Evolutionary conservation across 306 rosid species (phyloP).

Genomic region (Cucumis cinereus): DNA sequence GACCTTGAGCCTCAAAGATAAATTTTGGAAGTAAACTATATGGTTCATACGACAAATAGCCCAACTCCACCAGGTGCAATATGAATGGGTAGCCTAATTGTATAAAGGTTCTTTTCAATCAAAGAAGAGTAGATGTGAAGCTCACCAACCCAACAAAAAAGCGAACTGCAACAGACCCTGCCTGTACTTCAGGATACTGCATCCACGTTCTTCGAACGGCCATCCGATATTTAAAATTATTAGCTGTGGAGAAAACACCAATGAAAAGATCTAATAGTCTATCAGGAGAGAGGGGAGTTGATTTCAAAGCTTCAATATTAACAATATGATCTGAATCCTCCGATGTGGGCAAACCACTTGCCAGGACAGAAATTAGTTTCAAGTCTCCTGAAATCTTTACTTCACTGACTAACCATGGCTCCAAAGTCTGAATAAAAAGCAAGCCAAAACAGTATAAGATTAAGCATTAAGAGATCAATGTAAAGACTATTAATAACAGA

Average conservation of each 20-base stretch:
- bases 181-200: slow-evolving; percentile 76
- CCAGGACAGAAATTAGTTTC: slow-evolving; percentile 71
- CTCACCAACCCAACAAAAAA: slow-evolving; percentile 99
- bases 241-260: slow-evolving; percentile 96
- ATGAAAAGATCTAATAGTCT: slow-evolving; percentile 58
- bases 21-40: not conserved
- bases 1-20: not conserved
- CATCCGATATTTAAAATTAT: slow-evolving; percentile 94
- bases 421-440: slow-evolving; percentile 61
- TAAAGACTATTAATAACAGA: slow-evolving; percentile 4
- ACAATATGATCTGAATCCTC: slow-evolving; percentile 85
- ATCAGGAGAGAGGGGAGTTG: slow-evolving; percentile 39
- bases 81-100: not conserved
- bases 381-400: slow-evolving; percentile 71
- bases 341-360: slow-evolving; percentile 90
- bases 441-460: slow-evolving; percentile 20
- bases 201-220: slow-evolving; percentile 99
- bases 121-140: slow-evolving; percentile 11
- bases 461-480: slow-evolving; percentile 6
- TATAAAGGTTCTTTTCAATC: not conserved
- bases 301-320: slow-evolving; percentile 59
- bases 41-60: not conserved
- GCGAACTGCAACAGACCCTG: slow-evolving; percentile 61
- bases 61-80: not conserved
- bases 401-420: slow-evolving; percentile 95